Evolutionary conservation across 75 land plant species (phyloP), one percentile per base, ranked within the genome.

Genomic region (Selaginella moellendorffii): DNA sequence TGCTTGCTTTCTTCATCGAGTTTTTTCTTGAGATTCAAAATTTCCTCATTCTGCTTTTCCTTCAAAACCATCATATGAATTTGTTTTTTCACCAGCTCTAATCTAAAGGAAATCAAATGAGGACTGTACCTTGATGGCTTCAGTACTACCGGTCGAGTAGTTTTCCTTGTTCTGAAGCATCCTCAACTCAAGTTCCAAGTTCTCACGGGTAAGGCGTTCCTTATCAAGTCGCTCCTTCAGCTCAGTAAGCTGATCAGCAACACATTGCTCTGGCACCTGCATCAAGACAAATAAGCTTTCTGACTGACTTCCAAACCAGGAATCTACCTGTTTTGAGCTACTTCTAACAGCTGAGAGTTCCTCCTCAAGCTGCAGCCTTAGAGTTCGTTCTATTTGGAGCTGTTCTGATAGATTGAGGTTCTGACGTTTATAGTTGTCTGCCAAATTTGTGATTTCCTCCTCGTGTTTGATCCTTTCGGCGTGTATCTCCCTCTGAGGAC

Each of bases 1-100:
- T 81, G 72, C 62, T 61, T 63, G 58, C 65, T 68, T 74, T 93
- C 98, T 67, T 88, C 90, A 53, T 82, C 85, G 63, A 93, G 68
- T 68, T 73, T 72, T 63, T 85, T 81, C 51, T 73, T 76, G 24
- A 90, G 75, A 54, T 72, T 80, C 52, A 71, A 27, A 61, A 84
- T 66, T 54, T 86, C 96, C n/a, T n/a, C n/a, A n/a, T n/a, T n/a
- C n/a, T n/a, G n/a, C n/a, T n/a, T n/a, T n/a, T n/a, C n/a, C n/a
- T n/a, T n/a, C n/a, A n/a, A n/a, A n/a, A n/a, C n/a, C n/a, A n/a
- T n/a, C n/a, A n/a, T n/a, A n/a, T n/a, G n/a, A n/a, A n/a, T n/a
- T n/a, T n/a, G n/a, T 5, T 14, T 5, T 5, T 36, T 36, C 46
- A 14, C 5, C 46, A 36, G 14, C 46, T 5, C 10, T 36, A 14